Base-by-base conservation (phyloP, 2,329 filamentous ascomycete genomes). In the Paecilomyces variotii region DNA sequence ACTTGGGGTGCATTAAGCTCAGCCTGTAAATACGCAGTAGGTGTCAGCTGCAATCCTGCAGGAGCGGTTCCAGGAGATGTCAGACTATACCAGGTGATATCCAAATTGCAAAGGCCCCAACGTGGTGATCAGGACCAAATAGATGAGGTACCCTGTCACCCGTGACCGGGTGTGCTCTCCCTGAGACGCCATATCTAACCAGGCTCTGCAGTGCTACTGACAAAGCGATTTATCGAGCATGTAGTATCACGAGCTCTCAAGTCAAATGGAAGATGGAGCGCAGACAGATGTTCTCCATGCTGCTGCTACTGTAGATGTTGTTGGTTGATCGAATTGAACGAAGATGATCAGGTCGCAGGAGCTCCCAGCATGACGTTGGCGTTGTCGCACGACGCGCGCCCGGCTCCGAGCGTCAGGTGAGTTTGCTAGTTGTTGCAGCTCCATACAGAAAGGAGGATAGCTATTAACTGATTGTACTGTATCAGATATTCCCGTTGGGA, bases 1-100 rank as follows among this genome's bases (percentile, higher is more conserved):
- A 92, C 88, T 81, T 97, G 88, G 7, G 94, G 94, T 7, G 93
- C 91, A 73, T 99, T 99, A 62, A 99, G 84, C 74, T 97, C 94
- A 66, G 91, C 90, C 92, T 93, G 68, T 52, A 19, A 19, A 19
- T 19, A 52, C 10, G 27, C 24, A 12, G 35, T 5, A 24, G 2
- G 14, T 2, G 34, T 55, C 12, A 50, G 53, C 24, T 11, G 25
- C 19, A 51, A n/a, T 10, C 51, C 27, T n/a, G 5, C 4, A 11
- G 34, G 59, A 61, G 55, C 24, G 10, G 24, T n/a, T 12, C 5
- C 24, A 26, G 25, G 12, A 55, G 45, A 26, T 56, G 56, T 28
- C 9, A 54, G 45, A 58, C 14, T 78, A 69, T 82, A 94, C 91
- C 72, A 97, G 76, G 75, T 97, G 93, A 75, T 90, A 97, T 62